Base-by-base conservation (phyloP, 305 asterid genomes). In the Rubia peregrina region DNA sequence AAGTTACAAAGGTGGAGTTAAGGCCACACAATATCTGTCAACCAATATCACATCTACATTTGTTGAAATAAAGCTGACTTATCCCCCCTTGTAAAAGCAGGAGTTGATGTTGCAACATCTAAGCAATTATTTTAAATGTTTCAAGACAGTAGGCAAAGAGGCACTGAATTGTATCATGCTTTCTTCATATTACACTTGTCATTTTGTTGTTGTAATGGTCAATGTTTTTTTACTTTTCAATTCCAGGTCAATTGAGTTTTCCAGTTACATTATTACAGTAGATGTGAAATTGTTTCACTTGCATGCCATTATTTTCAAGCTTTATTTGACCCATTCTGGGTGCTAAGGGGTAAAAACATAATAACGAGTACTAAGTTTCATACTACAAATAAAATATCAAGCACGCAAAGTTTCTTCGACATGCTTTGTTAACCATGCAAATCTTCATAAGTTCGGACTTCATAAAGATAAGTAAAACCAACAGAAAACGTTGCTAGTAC, bases 211-310 rank as follows among this genome's bases (percentile, higher is more conserved):
- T 21, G 36, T 11, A 59, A 59, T 21, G 64, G 38, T 59, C 64
- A 59, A 24, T 24, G 6, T 59, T 59, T 16, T 53, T 59, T 59
- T 10, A 21, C 6, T 57, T 57, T 21, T 13, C 36, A 19, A 10
- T 60, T 62, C 17, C n/a, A 51, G 46, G 67, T 36, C 44, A 33
- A 36, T 33, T 36, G 41, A 62, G 67, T 62, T 36, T 61, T 61
- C 19, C 40, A 12, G 24, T 14, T 30, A 13, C 9, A 24, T 11
- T 61, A 17, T 2, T 4, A 36, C 24, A 36, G 67, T 41, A 26
- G 41, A 61, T 14, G 19, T 33, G 44, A 61, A 61, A 33, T 61
- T 33, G 46, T 61, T 33, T 61, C 67, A 61, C 40, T 14, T 36
- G 46, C 11, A 14, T 33, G 44, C 44, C 44, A 26, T 61, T 22